Evolutionary conservation across 176 grass and related monocot species (phyloP), one percentile per base, ranked within the genome.

Genomic region (Carex littledalei): DNA sequence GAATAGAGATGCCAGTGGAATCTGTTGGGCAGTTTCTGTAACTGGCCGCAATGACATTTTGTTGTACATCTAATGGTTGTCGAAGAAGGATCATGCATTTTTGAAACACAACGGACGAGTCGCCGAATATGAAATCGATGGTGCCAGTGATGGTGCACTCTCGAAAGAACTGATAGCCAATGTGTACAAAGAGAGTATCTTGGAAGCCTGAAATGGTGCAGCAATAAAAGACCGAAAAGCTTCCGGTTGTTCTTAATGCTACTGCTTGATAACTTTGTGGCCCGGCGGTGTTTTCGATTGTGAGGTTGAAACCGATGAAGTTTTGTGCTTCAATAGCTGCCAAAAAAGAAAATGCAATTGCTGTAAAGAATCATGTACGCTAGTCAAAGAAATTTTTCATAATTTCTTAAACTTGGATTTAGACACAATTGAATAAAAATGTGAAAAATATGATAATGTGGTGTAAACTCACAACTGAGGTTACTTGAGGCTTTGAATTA

Each of bases 121-220:
- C 47, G 0, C 82, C 64, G 11, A 84, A 84, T 35, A 84, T 84
- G n/a, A 84, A 84, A 47, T 84, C 82, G 0, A 84, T 47, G 14
- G 82, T 84, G 3, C 82, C 82, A 0, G 63, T 17, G 20, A 84
- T 70, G 4, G 79, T 62, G 16, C 57, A 62, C 2, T 80, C 13
- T 18, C 54, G 88, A 86, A 94, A 80, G 89, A 86, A 98, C 82
- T 98, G 95, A 16, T 91, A 75, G 15, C 82, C 78, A 0, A 85
- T 70, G 93, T 94, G 91, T 37, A 90, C 86, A 86, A 94, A 98
- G 1, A 94, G 86, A 43, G 95, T 98, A 88, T 98, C 92, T 75
- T 94, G 91, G 86, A 91, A 93, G 22, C 90, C 91, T 53, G 92
- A 85, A 72, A 94, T 88, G 29, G 21, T 81, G 77, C 89, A 90